Percentiles rank a stretch among this genome's conserved stretches.
Conservation (phyloP, 2,329 filamentous ascomycete species). For the Lasiodiplodia sp. region DNA sequence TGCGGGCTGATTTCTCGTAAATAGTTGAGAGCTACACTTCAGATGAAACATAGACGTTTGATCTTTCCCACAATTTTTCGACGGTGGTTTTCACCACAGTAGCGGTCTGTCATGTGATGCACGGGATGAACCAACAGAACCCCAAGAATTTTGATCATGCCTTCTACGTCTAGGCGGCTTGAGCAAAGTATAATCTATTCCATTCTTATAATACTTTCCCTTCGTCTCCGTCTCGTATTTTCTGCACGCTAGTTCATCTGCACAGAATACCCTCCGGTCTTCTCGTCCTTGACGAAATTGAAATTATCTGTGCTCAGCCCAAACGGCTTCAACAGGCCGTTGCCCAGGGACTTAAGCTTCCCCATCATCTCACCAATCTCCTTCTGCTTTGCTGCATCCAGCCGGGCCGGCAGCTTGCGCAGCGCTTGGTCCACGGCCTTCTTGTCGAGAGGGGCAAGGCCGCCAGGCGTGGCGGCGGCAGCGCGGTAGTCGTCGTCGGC, state of each 20-base stretch:
- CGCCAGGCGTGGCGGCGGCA: constrained; percentile 64
- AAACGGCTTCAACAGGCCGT: constrained; percentile 91
- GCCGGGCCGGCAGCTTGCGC: constrained; percentile 67
- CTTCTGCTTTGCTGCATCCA: constrained; percentile 80
- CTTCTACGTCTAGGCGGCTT: neutral
- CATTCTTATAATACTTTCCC: neutral
- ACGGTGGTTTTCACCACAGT: no score
- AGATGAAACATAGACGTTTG: no score
- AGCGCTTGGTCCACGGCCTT: constrained; percentile 73
- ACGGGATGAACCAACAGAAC: no score
- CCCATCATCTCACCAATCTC: constrained; percentile 98
- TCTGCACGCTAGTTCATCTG: constrained; percentile 69
- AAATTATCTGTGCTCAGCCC: constrained; percentile 95
- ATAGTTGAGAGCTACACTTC: no score
- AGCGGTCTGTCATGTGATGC: no score
- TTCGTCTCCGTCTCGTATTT: neutral
- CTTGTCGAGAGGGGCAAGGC: constrained; percentile 69
- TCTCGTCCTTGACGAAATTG: constrained; percentile 89
- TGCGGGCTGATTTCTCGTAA: no score
- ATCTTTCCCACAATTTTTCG: no score
- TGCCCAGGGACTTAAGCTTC: constrained; percentile 90
- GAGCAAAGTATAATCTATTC: neutral
- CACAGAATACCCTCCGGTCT: constrained; percentile 91
- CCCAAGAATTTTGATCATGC: neutral
- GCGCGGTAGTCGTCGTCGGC: constrained; percentile 82